These are phyloP conservation scores for Sistotremastrum suecicum DNA, from an alignment of 768 basidiomycete genomes.

Conservation along the genomic window DNA sequence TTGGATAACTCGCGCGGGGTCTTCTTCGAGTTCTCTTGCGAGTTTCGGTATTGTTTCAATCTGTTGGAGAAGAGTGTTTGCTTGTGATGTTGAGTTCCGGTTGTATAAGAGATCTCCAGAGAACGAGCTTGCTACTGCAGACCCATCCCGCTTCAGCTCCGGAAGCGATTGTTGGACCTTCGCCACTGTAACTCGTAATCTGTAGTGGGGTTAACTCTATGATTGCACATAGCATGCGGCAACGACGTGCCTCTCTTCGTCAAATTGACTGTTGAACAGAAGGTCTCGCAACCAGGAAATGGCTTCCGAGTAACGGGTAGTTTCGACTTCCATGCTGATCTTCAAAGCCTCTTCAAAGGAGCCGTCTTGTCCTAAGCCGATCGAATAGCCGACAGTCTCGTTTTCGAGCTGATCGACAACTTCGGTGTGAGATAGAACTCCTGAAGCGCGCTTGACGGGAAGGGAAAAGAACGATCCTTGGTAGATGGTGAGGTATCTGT, in stretches of 20 bases:
- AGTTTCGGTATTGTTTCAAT: conserved; percentile 70
- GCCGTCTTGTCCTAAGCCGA: conserved; percentile 45
- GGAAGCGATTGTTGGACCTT: conserved; percentile 87
- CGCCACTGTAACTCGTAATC: conserved; percentile 70
- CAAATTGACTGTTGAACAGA: conserved; percentile 60
- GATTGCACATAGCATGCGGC: not conserved
- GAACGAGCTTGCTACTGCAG: conserved; percentile 60
- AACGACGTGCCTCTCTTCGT: conserved; percentile 52
- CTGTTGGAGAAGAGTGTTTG: conserved; percentile 55
- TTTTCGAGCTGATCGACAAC: conserved; percentile 85
- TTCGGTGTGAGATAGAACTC: conserved; percentile 69
- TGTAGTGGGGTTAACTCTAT: conserved; percentile 14
- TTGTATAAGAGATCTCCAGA: conserved; percentile 53
- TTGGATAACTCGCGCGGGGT: conserved; percentile 55
- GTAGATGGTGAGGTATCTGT: conserved; percentile 66
- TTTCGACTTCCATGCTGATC: conserved; percentile 76
- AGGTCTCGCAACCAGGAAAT: conserved; percentile 80
- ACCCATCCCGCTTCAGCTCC: conserved; percentile 81
- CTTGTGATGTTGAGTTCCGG: conserved; percentile 54
- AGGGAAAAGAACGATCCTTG: conserved; percentile 79
- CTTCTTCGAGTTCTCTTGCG: conserved; percentile 52
- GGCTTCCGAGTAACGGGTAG: conserved; percentile 60
- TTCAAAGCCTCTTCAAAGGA: conserved; percentile 64
- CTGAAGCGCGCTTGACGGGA: conserved; percentile 58
- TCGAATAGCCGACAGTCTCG: conserved; percentile 80